These are phyloP conservation scores for Helenozyma baotianmanensis DNA, from an alignment of 805 yeast genomes.

Conservation along the genomic window DNA sequence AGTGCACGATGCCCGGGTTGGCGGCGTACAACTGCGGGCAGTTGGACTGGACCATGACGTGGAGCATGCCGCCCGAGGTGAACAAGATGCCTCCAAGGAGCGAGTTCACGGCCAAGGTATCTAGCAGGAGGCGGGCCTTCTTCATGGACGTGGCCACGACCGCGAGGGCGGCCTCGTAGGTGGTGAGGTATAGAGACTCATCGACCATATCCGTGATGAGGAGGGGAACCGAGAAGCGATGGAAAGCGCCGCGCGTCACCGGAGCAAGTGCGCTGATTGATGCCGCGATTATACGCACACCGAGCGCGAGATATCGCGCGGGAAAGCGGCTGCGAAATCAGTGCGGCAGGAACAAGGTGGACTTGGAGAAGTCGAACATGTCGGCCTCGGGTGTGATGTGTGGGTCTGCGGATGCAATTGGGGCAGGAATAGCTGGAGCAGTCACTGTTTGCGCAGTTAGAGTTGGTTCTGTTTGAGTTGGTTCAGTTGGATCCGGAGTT, in stretches of 20 bases:
- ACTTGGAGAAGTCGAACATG: conserved; percentile 7
- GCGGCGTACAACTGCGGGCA: conserved; percentile 36
- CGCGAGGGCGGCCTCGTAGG: conserved; percentile 79
- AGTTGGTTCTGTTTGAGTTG: too few species aligned
- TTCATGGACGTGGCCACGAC: conserved; percentile 85
- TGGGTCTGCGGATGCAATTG: too few species aligned
- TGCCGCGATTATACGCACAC: neutral
- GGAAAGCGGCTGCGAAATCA: too few species aligned
- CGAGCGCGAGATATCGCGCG: conserved; percentile 6
- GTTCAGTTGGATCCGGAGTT: too few species aligned
- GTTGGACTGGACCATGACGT: conserved; percentile 50
- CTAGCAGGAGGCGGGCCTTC: conserved; percentile 62
- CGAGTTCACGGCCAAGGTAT: conserved; percentile 58
- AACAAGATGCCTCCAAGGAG: conserved; percentile 68
- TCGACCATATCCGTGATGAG: conserved; percentile 8
- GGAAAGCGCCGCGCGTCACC: too few species aligned
- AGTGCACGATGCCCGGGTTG: conserved; percentile 49
- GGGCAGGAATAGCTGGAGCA: too few species aligned
- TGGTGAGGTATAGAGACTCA: conserved; percentile 52
- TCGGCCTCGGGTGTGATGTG: conserved; percentile 1
- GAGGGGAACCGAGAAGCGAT: neutral
- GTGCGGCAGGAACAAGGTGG: conserved; percentile 8
- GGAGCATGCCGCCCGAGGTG: conserved; percentile 69
- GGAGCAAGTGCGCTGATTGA: neutral
- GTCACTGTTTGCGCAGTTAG: too few species aligned